Conservation (phyloP, 2,329 filamentous ascomycete genomes). For the Aspergillus phoenicis region DNA sequence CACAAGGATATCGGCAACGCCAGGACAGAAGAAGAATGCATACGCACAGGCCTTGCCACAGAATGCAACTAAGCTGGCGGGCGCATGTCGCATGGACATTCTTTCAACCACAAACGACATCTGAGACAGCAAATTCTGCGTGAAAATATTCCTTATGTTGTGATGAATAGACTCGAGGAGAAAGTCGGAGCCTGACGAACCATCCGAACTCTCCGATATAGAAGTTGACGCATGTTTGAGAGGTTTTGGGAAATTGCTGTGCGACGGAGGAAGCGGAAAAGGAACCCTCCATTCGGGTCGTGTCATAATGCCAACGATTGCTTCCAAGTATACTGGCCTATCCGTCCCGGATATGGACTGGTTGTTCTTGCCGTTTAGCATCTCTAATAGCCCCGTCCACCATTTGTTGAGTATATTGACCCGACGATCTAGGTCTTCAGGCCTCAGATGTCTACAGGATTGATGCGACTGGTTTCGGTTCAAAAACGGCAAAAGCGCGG, state of each 20-base stretch:
- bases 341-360: slow-evolving; percentile 84
- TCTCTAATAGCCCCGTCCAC: slow-evolving; percentile 82
- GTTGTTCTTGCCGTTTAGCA: slow-evolving; percentile 74
- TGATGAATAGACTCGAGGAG: slow-evolving; percentile 77
- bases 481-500: slow-evolving; percentile 74
- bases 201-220: slow-evolving; percentile 60
- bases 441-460: slow-evolving; percentile 66
- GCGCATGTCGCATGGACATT: slow-evolving; percentile 76
- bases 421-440: slow-evolving; percentile 81
- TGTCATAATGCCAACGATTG: slow-evolving; percentile 79
- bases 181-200: slow-evolving; percentile 62
- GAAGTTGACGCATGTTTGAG: slow-evolving; percentile 46
- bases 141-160: slow-evolving; percentile 85
- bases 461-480: slow-evolving; percentile 68
- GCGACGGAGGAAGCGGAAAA: slow-evolving; percentile 60
- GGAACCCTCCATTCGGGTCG: slow-evolving; percentile 82
- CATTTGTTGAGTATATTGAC: slow-evolving; percentile 82
- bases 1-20: slow-evolving; percentile 79
- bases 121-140: slow-evolving; percentile 77
- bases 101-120: slow-evolving; percentile 87
- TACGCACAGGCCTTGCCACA: slow-evolving; percentile 90
- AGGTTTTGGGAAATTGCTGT: slow-evolving; percentile 36
- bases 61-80: slow-evolving; percentile 75
- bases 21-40: slow-evolving; percentile 89
- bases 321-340: slow-evolving; percentile 76